Evolutionary conservation across 164 flowering plant species (phyloP), one percentile per base, ranked within the genome.

Genomic region (Echeveria elegans): DNA sequence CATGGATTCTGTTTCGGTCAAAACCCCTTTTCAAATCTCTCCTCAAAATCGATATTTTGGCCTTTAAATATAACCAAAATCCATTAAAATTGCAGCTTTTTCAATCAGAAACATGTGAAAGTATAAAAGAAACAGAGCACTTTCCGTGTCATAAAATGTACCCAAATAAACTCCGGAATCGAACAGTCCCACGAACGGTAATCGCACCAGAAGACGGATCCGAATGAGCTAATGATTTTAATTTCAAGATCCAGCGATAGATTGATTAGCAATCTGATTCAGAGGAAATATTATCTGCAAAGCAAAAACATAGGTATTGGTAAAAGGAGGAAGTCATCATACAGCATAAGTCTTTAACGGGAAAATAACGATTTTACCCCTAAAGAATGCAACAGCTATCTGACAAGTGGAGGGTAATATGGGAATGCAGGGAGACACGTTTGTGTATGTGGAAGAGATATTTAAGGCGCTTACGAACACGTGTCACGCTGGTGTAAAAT

Each of bases 401-500:
- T 29, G 30, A 53, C 29, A 24, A 2, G 59, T 53, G 59, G 59
- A 53, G 59, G 59, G 59, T 56, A 56, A 28, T 18, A 56, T 56
- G 61, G 61, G 60, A 23, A 12, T 28, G 5, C 12, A 12, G 30
- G 0, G 61, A 26, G 61, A 12, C 61, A 28, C 61, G 32, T 28
- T 26, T 56, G 32, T 14, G 16, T 56, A 23, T 12, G 32, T 28
- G 2, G 61, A 56, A 56, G 61, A 12, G 61, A 56, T 56, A 26
- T 28, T 56, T 28, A 28, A 56, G 31, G 32, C 7, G 16, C 12
- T 28, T 2, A 12, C 2, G 32, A 28, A 28, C 61, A 56, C 61
- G 32, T 56, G 61, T 56, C 61, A 8, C 15, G 32, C 19, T 10
- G 61, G 32, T 56, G 23, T 29, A 26, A 56, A 6, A 2, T 15